A percentile compares a stretch with the other conserved stretches of the same genome.
Evolutionary conservation across 2,329 filamentous ascomycete species (phyloP).

Genomic region (Coniochaeta pulveracea): DNA sequence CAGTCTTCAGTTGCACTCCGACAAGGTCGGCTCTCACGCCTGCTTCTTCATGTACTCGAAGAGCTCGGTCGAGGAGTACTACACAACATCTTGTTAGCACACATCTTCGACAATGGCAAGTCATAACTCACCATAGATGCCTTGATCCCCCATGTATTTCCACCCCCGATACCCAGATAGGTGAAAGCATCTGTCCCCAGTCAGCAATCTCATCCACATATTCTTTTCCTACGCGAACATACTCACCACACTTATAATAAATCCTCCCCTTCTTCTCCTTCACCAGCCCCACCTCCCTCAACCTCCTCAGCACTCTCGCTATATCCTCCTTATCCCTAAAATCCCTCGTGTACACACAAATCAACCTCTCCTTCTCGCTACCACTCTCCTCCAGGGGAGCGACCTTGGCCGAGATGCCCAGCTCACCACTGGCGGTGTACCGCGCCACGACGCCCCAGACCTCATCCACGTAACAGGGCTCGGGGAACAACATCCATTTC

Average conservation of each 20-base stretch:
- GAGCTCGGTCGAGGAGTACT: slow-evolving; percentile 15
- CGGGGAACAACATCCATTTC: slow-evolving; percentile 73
- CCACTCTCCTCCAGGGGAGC: slow-evolving; percentile 37
- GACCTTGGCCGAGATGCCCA: slow-evolving; percentile 67
- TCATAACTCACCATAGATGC: slow-evolving; percentile 23
- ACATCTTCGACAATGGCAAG: not conserved
- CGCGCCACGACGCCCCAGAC: slow-evolving; percentile 57
- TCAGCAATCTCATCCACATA: not conserved
- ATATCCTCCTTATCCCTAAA: slow-evolving; percentile 62
- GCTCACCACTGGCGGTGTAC: slow-evolving; percentile 54
- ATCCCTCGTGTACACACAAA: slow-evolving; percentile 71
- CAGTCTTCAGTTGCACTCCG: not conserved
- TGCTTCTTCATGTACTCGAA: slow-evolving; percentile 6
- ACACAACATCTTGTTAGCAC: slow-evolving; percentile 5
- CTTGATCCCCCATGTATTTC: slow-evolving; percentile 51
- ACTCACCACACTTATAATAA: slow-evolving; percentile 68
- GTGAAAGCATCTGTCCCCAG: slow-evolving; percentile 52
- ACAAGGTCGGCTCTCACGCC: not conserved
- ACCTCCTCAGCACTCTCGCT: slow-evolving; percentile 48
- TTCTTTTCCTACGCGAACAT: not conserved
- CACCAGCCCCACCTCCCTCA: slow-evolving; percentile 53
- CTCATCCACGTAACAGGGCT: slow-evolving; percentile 39
- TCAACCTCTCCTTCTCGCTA: slow-evolving; percentile 36
- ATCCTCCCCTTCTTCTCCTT: slow-evolving; percentile 35
- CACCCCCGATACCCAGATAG: slow-evolving; percentile 47